A percentile compares a stretch with the other conserved stretches of the same genome.
Conservation (phyloP, 2,329 filamentous ascomycete species). For the Nannizzia gypsea region DNA sequence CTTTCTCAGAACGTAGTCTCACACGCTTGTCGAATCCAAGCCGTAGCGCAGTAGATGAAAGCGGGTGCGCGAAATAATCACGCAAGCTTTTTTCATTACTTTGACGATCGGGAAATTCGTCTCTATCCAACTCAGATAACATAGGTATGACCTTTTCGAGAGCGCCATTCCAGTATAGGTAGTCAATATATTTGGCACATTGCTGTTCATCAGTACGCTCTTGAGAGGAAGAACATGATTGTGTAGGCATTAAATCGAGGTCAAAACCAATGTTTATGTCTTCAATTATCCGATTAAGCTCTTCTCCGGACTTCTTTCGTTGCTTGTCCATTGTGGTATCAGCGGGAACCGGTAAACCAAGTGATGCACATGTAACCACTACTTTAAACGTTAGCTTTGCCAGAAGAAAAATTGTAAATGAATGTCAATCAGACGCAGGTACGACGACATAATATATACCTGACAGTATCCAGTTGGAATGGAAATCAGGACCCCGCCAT, state of each 20-base stretch:
- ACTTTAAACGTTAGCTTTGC: neutral
- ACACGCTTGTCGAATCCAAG: neutral
- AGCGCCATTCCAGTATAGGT: conserved; percentile 21
- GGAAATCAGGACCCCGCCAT: neutral
- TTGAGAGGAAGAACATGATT: conserved; percentile 13
- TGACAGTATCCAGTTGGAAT: neutral
- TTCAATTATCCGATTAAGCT: conserved; percentile 21
- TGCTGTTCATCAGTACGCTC: conserved; percentile 16
- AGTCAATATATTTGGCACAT: conserved; percentile 21
- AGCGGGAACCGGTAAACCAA: neutral
- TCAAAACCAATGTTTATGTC: conserved; percentile 26
- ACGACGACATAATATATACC: neutral
- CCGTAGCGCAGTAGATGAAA: neutral
- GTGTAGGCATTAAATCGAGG: conserved; percentile 20
- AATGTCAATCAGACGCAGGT: neutral
- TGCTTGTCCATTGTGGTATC: neutral
- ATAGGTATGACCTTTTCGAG: conserved; percentile 19
- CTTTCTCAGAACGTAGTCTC: neutral
- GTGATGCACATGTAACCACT: neutral
- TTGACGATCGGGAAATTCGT: conserved; percentile 4
- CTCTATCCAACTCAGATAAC: conserved; percentile 24
- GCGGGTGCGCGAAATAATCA: neutral
- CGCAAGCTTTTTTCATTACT: neutral
- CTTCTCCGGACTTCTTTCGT: conserved; percentile 14
- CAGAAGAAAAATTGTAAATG: neutral